Evolutionary conservation across 2,329 filamentous ascomycete genomes (phyloP).

Genomic region (Aspergillus spinulosporus): DNA sequence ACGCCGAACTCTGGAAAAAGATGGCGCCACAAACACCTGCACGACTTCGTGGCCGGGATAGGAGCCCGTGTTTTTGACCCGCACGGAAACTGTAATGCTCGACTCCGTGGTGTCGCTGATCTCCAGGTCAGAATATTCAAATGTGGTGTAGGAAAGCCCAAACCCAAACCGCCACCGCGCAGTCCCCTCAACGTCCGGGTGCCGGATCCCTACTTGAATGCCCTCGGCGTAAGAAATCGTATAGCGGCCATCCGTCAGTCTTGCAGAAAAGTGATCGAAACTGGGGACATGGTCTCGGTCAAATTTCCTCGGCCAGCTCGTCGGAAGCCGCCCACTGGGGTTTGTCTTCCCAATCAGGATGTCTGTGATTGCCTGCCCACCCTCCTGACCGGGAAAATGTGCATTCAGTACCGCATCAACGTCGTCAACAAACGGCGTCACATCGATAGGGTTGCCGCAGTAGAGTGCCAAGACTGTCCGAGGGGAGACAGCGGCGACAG

Average conservation of each 20-base stretch:
- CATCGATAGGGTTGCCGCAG: slow-evolving; percentile 23
- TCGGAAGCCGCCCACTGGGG: slow-evolving; percentile 66
- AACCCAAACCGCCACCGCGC: slow-evolving; percentile 58
- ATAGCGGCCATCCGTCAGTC: not conserved
- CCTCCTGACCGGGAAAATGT: slow-evolving; percentile 69
- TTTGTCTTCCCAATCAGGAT: slow-evolving; percentile 63
- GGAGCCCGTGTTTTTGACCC: slow-evolving; percentile 5
- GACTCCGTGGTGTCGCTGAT: slow-evolving; percentile 64
- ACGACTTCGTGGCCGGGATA: slow-evolving; percentile 8
- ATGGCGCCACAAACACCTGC: slow-evolving; percentile 5
- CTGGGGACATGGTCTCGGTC: slow-evolving; percentile 57
- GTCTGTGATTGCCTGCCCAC: slow-evolving; percentile 66
- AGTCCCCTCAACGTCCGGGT: slow-evolving; percentile 55
- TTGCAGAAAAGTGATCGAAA: not conserved
- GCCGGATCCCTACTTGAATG: not conserved
- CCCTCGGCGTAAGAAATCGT: not conserved
- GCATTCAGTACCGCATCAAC: slow-evolving; percentile 68
- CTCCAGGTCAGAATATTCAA: slow-evolving; percentile 54
- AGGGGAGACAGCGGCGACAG: slow-evolving; percentile 17
- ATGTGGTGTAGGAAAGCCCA: not conserved
- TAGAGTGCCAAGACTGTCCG: slow-evolving; percentile 19
- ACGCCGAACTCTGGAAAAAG: slow-evolving; percentile 2
- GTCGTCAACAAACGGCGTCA: slow-evolving; percentile 33
- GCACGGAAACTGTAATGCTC: slow-evolving; percentile 52
- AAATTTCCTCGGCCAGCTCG: slow-evolving; percentile 62